A percentile compares a stretch with the other conserved stretches of the same genome.
phyloP scores from a whole-genome alignment of 305 asterid species.

The Plantago coronopus region DNA sequence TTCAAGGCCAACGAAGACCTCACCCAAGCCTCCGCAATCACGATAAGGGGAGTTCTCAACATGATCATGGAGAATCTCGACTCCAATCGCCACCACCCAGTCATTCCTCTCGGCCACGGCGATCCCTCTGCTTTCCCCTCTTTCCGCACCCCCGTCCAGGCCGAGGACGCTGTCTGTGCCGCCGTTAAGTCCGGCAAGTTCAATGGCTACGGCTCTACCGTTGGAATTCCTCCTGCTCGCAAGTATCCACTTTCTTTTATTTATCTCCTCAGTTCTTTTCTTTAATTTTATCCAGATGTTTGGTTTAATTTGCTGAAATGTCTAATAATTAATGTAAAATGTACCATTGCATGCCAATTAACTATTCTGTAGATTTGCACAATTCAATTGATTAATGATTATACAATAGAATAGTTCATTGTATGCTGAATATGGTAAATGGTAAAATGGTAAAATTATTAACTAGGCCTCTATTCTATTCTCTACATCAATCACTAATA shows the following conservation, averaged over 20 bases:
- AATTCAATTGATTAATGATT: too few relatives aligned
- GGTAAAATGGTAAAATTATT: too few relatives aligned
- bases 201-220: conserved; percentile 59
- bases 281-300: too few relatives aligned
- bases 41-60: conserved; percentile 48
- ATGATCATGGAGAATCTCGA: conserved; percentile 31
- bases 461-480: too few relatives aligned
- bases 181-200: conserved; percentile 51
- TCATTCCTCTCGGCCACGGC: conserved; percentile 58
- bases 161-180: conserved; percentile 51
- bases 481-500: too few relatives aligned
- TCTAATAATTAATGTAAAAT: too few relatives aligned
- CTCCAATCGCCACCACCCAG: conserved; percentile 31
- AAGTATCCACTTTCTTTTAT: conserved; percentile 26
- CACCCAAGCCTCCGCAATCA: conserved; percentile 32
- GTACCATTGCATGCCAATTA: too few relatives aligned
- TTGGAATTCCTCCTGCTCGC: conserved; percentile 53
- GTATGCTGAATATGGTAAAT: too few relatives aligned
- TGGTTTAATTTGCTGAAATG: too few relatives aligned
- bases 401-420: too few relatives aligned
- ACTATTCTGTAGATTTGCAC: too few relatives aligned
- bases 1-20: conserved; percentile 42
- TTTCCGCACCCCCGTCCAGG: conserved; percentile 43
- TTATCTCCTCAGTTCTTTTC: too few relatives aligned
- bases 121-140: conserved; percentile 67